Base-by-base conservation (phyloP, 176 grass and related monocot species). In the Oryza meyeriana region DNA sequence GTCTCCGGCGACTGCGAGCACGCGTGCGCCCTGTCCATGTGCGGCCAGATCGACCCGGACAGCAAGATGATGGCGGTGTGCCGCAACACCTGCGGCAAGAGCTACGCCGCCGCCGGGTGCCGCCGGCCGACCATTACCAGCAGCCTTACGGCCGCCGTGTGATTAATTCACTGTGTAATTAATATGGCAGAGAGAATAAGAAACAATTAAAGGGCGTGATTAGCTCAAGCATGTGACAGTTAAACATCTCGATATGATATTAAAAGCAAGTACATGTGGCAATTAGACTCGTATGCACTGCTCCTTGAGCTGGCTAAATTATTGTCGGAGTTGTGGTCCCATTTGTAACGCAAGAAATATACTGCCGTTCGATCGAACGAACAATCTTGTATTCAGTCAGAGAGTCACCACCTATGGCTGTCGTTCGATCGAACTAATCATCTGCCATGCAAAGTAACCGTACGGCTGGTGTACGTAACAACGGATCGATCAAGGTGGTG, bases 61-160 rank as follows among this genome's bases (percentile, higher is more conserved):
- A 82, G 39, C 72, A 87, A 87, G 85, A 55, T 82, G 31, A 82
- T 87, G 73, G 73, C 30, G 8, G 85, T 61, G 39, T 87, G 85
- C 85, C 79, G 30, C 29, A 72, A 82, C 79, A 87, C 85, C 30
- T 87, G 85, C 72, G 52, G 41, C 28, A 76, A 71, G 50, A 76
- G 50, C 79, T 82, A 87, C 12, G 70, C 38, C 12, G 18, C 25
- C 9, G 61, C 30, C 22, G 64, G 71, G 36, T 87, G 85, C 78
- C 34, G 26, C 25, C 26, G 33, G 33, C 31, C 33, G 33, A 24
- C 33, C n/a, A n/a, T n/a, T 4, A 9, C 39, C 39, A 40, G 9
- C 26, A 18, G 70, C 13, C 13, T 29, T 52, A 27, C 14, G 41
- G 32, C 41, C 4, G 34, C 32, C 1, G 40, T 30, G 25, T 71